A percentile compares a stretch with the other conserved stretches of the same genome.
phyloP scores from a whole-genome alignment of 148 eudicot genomes.

The Amaranthus cruentus region DNA sequence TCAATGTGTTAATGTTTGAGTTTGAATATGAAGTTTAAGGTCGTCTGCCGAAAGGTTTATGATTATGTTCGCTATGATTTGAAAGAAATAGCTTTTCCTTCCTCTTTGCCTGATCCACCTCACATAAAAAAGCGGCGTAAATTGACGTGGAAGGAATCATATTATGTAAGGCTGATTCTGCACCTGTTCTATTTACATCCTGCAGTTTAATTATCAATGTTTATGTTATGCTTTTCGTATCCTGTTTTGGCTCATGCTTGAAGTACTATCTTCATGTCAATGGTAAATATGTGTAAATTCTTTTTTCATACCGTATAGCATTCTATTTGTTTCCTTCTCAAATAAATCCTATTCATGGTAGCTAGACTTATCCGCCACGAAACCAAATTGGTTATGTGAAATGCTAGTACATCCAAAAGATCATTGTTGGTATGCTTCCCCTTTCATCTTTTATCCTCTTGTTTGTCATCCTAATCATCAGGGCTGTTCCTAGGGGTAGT shows the following conservation, averaged over 20 bases:
- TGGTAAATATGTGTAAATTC: too few relatives aligned
- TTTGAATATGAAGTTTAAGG: slow-evolving; percentile 55
- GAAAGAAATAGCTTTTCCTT: slow-evolving; percentile 92
- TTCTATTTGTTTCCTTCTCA: background rate
- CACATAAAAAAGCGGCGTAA: slow-evolving; percentile 64
- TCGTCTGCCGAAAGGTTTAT: slow-evolving; percentile 50
- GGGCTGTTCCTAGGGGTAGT: too few relatives aligned
- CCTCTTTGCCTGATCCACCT: slow-evolving; percentile 88
- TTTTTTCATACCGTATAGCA: background rate
- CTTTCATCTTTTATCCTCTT: too few relatives aligned
- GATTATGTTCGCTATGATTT: slow-evolving; percentile 85
- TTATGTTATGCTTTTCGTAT: background rate
- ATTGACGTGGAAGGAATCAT: slow-evolving; percentile 65
- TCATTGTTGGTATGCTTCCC: too few relatives aligned
- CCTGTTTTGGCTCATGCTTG: background rate
- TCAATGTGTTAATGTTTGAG: slow-evolving; percentile 6
- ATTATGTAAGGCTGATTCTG: slow-evolving; percentile 44
- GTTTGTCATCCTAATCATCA: too few relatives aligned
- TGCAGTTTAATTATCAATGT: background rate
- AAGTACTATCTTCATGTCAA: too few relatives aligned
- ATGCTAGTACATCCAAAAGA: too few relatives aligned
- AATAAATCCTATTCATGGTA: too few relatives aligned
- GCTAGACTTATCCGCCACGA: too few relatives aligned
- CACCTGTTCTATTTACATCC: slow-evolving; percentile 4
- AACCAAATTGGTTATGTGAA: too few relatives aligned